These are phyloP conservation scores for Hemileccinum rubropunctum DNA, from an alignment of 768 basidiomycete genomes.

Conservation along the genomic window DNA sequence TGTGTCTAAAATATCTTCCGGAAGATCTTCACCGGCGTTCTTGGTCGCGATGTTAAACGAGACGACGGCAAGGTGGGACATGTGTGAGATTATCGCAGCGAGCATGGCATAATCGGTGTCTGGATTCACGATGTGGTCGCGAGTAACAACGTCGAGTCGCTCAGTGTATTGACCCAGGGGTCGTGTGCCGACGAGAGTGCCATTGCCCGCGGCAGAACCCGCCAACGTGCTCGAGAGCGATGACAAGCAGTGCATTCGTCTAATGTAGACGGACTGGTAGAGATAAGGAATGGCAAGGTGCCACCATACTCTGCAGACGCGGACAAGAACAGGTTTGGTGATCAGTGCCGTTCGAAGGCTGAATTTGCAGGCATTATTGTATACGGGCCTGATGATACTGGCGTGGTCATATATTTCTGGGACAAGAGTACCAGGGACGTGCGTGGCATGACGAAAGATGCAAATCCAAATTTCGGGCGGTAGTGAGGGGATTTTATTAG, in stretches of 20 bases:
- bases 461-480: conserved; percentile 27
- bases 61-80: conserved; percentile 21
- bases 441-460: conserved; percentile 21
- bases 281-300: conserved; percentile 23
- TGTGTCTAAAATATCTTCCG: conserved; percentile 11
- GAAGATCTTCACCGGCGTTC: not conserved
- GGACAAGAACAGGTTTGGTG: conserved; percentile 26
- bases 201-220: conserved; percentile 9
- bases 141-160: conserved; percentile 26
- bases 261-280: conserved; percentile 24
- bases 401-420: conserved; percentile 24
- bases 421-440: conserved; percentile 17
- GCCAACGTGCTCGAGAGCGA: conserved; percentile 18
- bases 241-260: conserved; percentile 13
- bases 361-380: not conserved
- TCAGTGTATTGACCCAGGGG: conserved; percentile 22
- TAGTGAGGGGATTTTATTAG: not conserved
- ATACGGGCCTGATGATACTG: conserved; percentile 5
- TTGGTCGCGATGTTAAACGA: conserved; percentile 10
- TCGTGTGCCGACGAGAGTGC: conserved; percentile 2
- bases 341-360: conserved; percentile 19
- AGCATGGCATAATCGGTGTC: conserved; percentile 8
- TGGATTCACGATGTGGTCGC: conserved; percentile 6
- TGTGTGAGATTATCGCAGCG: conserved; percentile 8
- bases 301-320: conserved; percentile 31